Conservation (phyloP, 2,329 filamentous ascomycete genomes). For the Magnaporthiopsis rhizophila region DNA sequence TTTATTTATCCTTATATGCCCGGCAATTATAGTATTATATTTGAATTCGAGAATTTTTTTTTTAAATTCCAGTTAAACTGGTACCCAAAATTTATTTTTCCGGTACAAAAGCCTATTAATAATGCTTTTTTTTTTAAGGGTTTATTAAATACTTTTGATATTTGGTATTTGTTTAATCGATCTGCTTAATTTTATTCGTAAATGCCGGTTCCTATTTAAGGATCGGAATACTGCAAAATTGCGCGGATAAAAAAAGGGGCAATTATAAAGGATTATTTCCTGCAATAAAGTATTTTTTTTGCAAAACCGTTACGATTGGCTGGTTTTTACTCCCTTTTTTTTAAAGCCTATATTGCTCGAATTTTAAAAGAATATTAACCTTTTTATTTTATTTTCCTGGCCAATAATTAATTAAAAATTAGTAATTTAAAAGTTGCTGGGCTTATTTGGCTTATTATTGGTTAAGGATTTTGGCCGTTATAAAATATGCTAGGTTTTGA, state of each 20-base stretch:
- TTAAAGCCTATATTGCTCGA: background rate
- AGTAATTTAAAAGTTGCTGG: background rate
- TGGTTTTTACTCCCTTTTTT: no score
- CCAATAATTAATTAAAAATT: background rate
- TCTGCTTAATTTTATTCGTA: background rate
- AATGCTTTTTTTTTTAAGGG: background rate
- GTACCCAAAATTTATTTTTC: no score
- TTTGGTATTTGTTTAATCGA: background rate
- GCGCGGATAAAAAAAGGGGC: background rate
- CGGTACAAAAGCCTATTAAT: background rate
- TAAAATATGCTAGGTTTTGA: background rate
- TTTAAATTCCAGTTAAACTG: no score
- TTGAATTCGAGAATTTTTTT: no score
- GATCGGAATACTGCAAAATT: background rate
- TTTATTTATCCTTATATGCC: background rate
- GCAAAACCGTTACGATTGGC: background rate
- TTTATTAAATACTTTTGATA: background rate
- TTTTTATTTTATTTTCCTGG: background rate
- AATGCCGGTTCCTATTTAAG: background rate
- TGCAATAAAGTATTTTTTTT: background rate
- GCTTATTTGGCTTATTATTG: no score
- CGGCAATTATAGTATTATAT: no score
- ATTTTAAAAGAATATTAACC: background rate
- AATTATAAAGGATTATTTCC: no score
- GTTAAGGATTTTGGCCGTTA: background rate